phyloP scores from a whole-genome alignment of 129 eudicot genomes.

The Apium graveolens region DNA sequence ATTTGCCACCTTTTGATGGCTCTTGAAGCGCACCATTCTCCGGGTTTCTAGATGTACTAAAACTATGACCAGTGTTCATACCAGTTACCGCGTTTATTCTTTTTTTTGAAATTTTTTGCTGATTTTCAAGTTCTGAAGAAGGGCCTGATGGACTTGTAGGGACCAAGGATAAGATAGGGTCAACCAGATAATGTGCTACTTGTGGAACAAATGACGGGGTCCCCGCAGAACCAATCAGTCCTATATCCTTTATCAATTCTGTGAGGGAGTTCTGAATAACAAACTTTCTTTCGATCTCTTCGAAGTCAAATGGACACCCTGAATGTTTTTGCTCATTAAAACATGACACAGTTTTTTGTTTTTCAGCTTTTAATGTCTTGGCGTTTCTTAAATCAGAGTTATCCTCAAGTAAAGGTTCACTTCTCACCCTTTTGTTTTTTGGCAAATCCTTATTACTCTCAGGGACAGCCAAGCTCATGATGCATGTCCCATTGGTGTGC shows the following conservation, averaged over 20 bases:
- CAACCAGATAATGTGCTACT: slow-evolving; percentile 25
- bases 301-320: slow-evolving; percentile 40
- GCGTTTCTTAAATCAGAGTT: slow-evolving; percentile 4
- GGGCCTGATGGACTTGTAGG: slow-evolving; percentile 15
- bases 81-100: slow-evolving; percentile 10
- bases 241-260: slow-evolving; percentile 40
- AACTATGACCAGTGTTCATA: not conserved
- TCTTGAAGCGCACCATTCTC: slow-evolving; percentile 27
- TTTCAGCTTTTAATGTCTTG: slow-evolving; percentile 15
- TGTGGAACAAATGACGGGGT: slow-evolving; percentile 40
- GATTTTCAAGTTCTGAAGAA: slow-evolving; percentile 18
- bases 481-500: slow-evolving; percentile 43
- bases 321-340: slow-evolving; percentile 18
- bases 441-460: slow-evolving; percentile 21
- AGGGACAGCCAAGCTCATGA: slow-evolving; percentile 9
- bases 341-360: slow-evolving; percentile 15
- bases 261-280: slow-evolving; percentile 34
- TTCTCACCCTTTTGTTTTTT: slow-evolving; percentile 11
- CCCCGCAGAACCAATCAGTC: slow-evolving; percentile 43
- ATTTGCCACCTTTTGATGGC: slow-evolving; percentile 27
- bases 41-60: not conserved
- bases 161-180: slow-evolving; percentile 30
- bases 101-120: slow-evolving; percentile 21
- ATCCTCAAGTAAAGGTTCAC: slow-evolving; percentile 13
- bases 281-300: slow-evolving; percentile 50